Evolutionary conservation across 768 basidiomycete genomes (phyloP), one percentile per base, ranked within the genome.

Genomic region (Amanita muscaria): DNA sequence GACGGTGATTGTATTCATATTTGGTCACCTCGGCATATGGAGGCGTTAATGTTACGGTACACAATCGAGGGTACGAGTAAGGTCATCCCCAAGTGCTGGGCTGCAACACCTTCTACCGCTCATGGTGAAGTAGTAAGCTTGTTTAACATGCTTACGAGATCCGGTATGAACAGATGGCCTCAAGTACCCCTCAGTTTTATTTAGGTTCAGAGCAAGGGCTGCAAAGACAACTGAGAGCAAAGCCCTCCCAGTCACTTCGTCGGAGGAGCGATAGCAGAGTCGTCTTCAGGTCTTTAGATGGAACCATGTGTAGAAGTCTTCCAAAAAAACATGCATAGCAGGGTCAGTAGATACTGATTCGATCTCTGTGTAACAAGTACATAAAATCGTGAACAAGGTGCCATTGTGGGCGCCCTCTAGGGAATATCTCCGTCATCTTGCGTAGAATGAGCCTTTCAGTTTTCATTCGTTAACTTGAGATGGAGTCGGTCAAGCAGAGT

Each of bases 41-140:
- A n/a, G n/a, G n/a, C n/a, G n/a, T n/a, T n/a, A n/a, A n/a, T n/a
- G n/a, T n/a, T n/a, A n/a, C n/a, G n/a, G n/a, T 2, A 80, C 80
- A 50, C 80, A 83, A 54, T 85, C 82, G 11, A 83, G 64, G 0
- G 77, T 79, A n/a, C n/a, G n/a, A n/a, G n/a, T n/a, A n/a, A n/a
- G n/a, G n/a, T n/a, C n/a, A n/a, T n/a, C n/a, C n/a, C n/a, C n/a
- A 47, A 49, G 21, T 62, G 59, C 16, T 68, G 40, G 5, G 47
- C 49, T 21, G 55, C 52, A 9, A 77, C 56, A 22, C 79, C 24
- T 55, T 52, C 1, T 79, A 65, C 22, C 76, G 72, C 46, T 60
- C 42, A 47, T 74, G 62, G 50, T 85, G 82, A 1, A 57, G 48
- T 11, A 53, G 37, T 5, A 81, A 62, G 47, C 70, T 75, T 11